These are phyloP conservation scores for Panellus pusillus DNA, from an alignment of 768 basidiomycete species.

Conservation along the genomic window DNA sequence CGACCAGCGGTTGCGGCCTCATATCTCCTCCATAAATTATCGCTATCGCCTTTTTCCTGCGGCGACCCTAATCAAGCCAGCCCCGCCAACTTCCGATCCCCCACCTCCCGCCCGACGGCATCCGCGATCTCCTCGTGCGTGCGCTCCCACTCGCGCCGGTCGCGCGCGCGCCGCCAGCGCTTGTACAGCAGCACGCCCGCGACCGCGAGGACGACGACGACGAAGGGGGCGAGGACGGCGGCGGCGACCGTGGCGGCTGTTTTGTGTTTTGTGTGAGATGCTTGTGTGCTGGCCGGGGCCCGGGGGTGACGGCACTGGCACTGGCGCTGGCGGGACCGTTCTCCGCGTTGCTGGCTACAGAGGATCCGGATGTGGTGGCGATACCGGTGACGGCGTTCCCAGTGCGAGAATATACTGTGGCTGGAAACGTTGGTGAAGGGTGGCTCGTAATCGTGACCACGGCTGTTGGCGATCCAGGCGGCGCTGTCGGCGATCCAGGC, in stretches of 20 bases:
- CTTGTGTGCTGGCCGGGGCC: too few species aligned
- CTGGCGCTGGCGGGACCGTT: too few species aligned
- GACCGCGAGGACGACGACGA: constrained; percentile 6
- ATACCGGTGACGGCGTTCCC: too few species aligned
- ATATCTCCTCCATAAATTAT: neutral
- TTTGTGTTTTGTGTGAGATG: neutral
- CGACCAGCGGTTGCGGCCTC: neutral
- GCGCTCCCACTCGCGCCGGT: constrained; percentile 18
- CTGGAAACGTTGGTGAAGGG: too few species aligned
- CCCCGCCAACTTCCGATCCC: neutral
- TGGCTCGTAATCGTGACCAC: too few species aligned
- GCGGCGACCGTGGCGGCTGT: constrained; percentile 7
- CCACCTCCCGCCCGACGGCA: constrained; percentile 12
- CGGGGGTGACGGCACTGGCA: too few species aligned
- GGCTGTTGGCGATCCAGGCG: too few species aligned
- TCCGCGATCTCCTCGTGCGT: constrained; percentile 19
- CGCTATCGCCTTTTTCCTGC: neutral
- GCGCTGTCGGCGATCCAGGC: too few species aligned
- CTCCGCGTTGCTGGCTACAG: too few species aligned
- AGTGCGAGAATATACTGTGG: too few species aligned
- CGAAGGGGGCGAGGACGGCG: constrained; percentile 16
- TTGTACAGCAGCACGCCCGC: constrained; percentile 7
- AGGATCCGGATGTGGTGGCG: too few species aligned
- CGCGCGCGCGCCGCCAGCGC: constrained; percentile 10
- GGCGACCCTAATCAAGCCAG: neutral